These are phyloP conservation scores for Xylaria sp. DNA, from an alignment of 2,329 filamentous ascomycete genomes.

Conservation along the genomic window DNA sequence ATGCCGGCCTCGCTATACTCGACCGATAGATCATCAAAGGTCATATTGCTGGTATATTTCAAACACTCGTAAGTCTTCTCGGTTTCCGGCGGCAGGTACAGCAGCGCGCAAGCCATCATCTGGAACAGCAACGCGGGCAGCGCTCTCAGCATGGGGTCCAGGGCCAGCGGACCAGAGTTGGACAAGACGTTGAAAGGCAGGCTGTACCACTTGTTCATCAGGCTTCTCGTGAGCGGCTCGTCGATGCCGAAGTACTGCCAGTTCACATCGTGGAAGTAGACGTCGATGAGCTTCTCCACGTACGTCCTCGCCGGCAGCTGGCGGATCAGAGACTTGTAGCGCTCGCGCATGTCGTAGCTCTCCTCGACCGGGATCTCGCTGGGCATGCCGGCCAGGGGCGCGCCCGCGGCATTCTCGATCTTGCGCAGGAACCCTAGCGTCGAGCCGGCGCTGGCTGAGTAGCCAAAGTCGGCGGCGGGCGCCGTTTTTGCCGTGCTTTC, in stretches of 20 bases:
- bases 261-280: constrained; percentile 69
- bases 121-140: constrained; percentile 71
- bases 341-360: constrained; percentile 60
- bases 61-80: constrained; percentile 63
- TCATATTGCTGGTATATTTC: constrained; percentile 68
- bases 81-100: constrained; percentile 60
- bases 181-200: constrained; percentile 63
- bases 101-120: constrained; percentile 63
- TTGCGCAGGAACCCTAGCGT: constrained; percentile 66
- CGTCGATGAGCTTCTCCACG: constrained; percentile 63
- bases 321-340: constrained; percentile 67
- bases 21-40: constrained; percentile 67
- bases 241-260: constrained; percentile 69
- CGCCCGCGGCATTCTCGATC: constrained; percentile 60
- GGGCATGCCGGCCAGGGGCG: constrained; percentile 50
- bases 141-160: constrained; percentile 62
- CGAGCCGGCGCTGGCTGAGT: constrained; percentile 59
- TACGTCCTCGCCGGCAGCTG: constrained; percentile 65
- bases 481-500: constrained; percentile 51
- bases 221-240: constrained; percentile 60
- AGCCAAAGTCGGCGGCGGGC: constrained; percentile 63
- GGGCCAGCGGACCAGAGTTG: constrained; percentile 60
- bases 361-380: constrained; percentile 49
- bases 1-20: constrained; percentile 70
- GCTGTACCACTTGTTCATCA: constrained; percentile 65